A percentile compares a stretch with the other conserved stretches of the same genome.
Evolutionary conservation across 2,329 filamentous ascomycete species (phyloP).

Genomic region (Parastagonospora avenae): DNA sequence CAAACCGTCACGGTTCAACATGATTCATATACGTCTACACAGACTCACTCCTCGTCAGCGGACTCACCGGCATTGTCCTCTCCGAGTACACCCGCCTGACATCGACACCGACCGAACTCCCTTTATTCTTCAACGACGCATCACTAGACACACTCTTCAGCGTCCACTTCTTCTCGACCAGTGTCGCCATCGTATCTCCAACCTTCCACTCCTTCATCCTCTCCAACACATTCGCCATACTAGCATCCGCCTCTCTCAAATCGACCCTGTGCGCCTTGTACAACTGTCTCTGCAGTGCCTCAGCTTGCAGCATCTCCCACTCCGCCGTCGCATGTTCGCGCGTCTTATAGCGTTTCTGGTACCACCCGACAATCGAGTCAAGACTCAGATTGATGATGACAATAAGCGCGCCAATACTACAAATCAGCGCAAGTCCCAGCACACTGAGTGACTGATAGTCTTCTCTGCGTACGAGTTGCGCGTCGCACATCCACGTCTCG

Average conservation of each 20-base stretch:
- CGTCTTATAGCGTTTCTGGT: not conserved
- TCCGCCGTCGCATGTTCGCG: not conserved
- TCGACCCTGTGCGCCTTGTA: not conserved
- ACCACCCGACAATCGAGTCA: slow-evolving; percentile 1
- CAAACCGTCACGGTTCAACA: too few species aligned
- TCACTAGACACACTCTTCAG: not conserved
- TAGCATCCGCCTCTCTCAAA: not conserved
- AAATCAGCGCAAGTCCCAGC: not conserved
- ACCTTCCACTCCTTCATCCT: not conserved
- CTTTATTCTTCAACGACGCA: not conserved
- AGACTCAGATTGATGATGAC: not conserved
- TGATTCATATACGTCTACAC: too few species aligned
- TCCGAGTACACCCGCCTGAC: not conserved
- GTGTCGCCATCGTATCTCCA: slow-evolving; percentile 1
- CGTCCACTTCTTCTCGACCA: not conserved
- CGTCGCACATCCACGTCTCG: slow-evolving; percentile 3
- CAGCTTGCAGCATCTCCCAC: slow-evolving; percentile 1
- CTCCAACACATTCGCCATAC: not conserved
- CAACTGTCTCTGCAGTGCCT: not conserved
- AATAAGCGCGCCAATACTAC: not conserved
- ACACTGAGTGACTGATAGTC: slow-evolving; percentile 1
- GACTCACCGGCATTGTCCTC: not conserved
- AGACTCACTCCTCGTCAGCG: too few species aligned
- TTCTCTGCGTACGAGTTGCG: not conserved
- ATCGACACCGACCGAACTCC: not conserved